These are phyloP conservation scores for Serendipita sp. DNA, from an alignment of 1,284 basidiomycete species.

Conservation along the genomic window DNA sequence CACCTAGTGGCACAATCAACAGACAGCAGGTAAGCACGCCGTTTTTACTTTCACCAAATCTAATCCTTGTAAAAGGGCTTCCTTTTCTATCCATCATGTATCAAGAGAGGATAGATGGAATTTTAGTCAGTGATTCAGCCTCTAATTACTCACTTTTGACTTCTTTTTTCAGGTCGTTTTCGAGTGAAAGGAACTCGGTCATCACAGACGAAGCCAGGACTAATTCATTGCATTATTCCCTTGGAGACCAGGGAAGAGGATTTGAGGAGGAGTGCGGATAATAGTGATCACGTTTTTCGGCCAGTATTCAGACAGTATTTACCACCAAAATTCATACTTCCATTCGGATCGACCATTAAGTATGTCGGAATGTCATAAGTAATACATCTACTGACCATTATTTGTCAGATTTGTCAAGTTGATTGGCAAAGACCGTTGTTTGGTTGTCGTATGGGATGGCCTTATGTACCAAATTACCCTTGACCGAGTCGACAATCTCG, in stretches of 20 bases:
- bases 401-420: constrained; percentile 10
- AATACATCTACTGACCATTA: not conserved
- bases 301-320: not conserved
- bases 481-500: constrained; percentile 24
- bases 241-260: not conserved
- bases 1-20: not conserved
- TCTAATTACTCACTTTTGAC: not conserved
- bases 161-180: not conserved
- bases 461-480: constrained; percentile 27
- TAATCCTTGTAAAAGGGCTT: not conserved
- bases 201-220: not conserved
- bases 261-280: not conserved
- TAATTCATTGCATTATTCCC: not conserved
- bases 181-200: not conserved
- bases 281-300: not conserved
- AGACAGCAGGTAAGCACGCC: not conserved
- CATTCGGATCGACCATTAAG: not conserved
- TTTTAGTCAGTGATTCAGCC: not conserved
- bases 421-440: constrained; percentile 26
- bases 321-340: not conserved
- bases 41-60: not conserved
- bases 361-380: not conserved
- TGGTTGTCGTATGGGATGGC: constrained; percentile 29
- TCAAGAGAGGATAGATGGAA: not conserved
- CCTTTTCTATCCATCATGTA: not conserved